Evolutionary conservation across 225 moss, liverwort and hornwort species (phyloP), one percentile per base, ranked within the genome.

Genomic region (Lunularia cruciata): DNA sequence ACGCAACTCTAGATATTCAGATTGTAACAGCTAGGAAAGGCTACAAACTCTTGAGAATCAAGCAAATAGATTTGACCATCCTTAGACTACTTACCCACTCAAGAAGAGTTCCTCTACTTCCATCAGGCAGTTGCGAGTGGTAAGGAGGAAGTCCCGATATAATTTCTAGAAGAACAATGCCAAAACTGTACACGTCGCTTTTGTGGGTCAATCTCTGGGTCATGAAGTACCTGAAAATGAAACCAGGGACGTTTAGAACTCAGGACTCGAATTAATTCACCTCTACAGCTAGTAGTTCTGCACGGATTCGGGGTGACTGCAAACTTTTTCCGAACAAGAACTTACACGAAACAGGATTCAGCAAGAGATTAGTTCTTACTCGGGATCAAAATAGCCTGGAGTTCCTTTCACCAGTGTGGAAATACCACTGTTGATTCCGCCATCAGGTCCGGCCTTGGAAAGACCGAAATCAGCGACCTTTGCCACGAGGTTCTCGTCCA

Each of bases 321-420:
- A 26, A 30, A 4, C 25, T 0, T 28, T 56, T 10, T 0, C 7
- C 27, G 2, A 27, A 10, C 30, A 16, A 56, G n/a, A 2, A 9
- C 3, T 27, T 56, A 27, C 30, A 30, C 1, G 0, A 56, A 11
- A 9, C 26, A 15, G 20, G 20, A 54, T 12, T 19, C 26, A 23
- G 22, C 19, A n/a, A 15, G 28, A n/a, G 23, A 10, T 32, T 34
- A 4, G 32, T 18, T 2, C 60, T 39, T 90, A 94, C 73, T 94
- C 90, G 23, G 94, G 94, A 74, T 94, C 94, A 72, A 94, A 76
- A 67, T 93, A 93, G 6, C 92, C 92, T 14, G 92, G 92, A 37
- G 92, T 93, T 60, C 92, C 90, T 56, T 84, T 79, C 42, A 93
- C 88, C 34, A 83, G 70, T 59, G 90, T 90, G 45, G 92, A 93